Evolutionary conservation across 2,329 filamentous ascomycete species (phyloP).

Genomic region (Decorospora gaudefroyi): DNA sequence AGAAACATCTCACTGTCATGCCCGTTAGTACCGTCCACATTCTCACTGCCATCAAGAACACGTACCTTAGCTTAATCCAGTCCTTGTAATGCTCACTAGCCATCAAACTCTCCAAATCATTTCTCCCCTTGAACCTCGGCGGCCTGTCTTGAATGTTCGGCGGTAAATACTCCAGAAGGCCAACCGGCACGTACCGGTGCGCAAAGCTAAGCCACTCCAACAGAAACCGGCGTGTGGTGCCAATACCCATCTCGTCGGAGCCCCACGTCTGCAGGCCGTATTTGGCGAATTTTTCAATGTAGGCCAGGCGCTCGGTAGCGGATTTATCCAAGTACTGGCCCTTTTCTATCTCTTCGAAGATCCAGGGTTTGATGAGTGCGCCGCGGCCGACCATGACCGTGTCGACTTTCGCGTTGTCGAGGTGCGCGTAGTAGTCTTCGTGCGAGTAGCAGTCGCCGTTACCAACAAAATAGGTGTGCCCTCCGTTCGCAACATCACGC

Average conservation of each 20-base stretch:
- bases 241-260: constrained; percentile 90
- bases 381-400: constrained; percentile 97
- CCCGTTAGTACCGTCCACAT: constrained; percentile 15
- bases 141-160: constrained; percentile 88
- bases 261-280: constrained; percentile 96
- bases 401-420: constrained; percentile 80
- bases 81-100: constrained; percentile 91
- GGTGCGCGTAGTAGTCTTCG: constrained; percentile 78
- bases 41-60: background rate
- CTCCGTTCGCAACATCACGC: constrained; percentile 68
- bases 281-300: constrained; percentile 85
- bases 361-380: constrained; percentile 95
- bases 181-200: constrained; percentile 87
- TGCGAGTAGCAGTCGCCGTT: constrained; percentile 98
- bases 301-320: constrained; percentile 78
- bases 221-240: constrained; percentile 86
- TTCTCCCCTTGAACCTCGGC: constrained; percentile 78
- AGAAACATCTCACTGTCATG: constrained; percentile 90
- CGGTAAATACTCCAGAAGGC: constrained; percentile 84
- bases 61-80: constrained; percentile 97
- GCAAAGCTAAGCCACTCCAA: constrained; percentile 96
- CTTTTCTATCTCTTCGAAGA: constrained; percentile 93
- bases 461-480: constrained; percentile 86
- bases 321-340: constrained; percentile 97
- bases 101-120: constrained; percentile 92